Evolutionary conservation across 345 rosid genomes (phyloP).

Genomic region (Lepidium africanum): DNA sequence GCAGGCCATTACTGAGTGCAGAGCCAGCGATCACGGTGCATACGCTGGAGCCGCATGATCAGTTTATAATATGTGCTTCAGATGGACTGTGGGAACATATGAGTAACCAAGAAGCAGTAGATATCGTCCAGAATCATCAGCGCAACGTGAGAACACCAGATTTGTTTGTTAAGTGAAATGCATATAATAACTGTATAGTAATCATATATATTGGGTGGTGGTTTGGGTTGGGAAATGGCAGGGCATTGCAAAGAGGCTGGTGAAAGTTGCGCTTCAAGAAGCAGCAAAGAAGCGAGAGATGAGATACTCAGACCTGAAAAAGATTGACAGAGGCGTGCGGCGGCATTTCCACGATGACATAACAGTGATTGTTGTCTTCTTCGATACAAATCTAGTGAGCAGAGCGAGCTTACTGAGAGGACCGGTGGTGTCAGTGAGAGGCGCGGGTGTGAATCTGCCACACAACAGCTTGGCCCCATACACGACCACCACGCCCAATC

Average conservation of each 20-base stretch:
- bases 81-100: conserved; percentile 88
- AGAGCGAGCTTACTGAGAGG: conserved; percentile 40
- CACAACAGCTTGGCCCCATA: conserved; percentile 52
- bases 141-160: conserved; percentile 33
- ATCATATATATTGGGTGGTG: not conserved
- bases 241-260: conserved; percentile 80
- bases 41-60: conserved; percentile 55
- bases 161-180: not conserved
- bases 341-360: conserved; percentile 96
- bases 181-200: not conserved
- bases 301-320: conserved; percentile 93
- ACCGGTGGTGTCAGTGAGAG: conserved; percentile 49
- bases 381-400: conserved; percentile 60
- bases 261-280: conserved; percentile 75
- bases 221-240: conserved; percentile 23
- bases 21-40: conserved; percentile 69
- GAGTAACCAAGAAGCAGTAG: conserved; percentile 78
- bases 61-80: conserved; percentile 71
- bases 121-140: conserved; percentile 57
- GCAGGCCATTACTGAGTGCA: conserved; percentile 57
- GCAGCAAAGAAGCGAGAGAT: conserved; percentile 94
- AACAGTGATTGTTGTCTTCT: conserved; percentile 73
- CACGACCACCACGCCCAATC: conserved; percentile 39
- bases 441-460: conserved; percentile 61
- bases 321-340: conserved; percentile 87